phyloP scores from a whole-genome alignment of 108 stramenopile species.

The Nitzschia putrida region DNA sequence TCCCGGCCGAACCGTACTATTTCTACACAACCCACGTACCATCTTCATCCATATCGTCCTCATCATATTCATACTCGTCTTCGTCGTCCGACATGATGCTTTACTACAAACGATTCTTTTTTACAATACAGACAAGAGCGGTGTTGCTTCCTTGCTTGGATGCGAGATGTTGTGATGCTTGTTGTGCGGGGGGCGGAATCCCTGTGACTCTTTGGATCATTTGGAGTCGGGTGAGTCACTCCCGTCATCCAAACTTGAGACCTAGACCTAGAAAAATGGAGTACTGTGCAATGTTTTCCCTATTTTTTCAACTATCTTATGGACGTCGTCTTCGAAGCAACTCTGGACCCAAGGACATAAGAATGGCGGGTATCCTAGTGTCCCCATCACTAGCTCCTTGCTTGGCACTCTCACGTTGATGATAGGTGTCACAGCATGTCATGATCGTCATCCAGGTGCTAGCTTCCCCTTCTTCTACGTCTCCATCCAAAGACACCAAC shows the following conservation, averaged over 20 bases:
- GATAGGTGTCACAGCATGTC: constrained; percentile 87
- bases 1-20: background rate
- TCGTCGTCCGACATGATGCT: constrained; percentile 59
- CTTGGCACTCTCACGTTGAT: constrained; percentile 70
- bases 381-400: constrained; percentile 62
- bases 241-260: too few species aligned
- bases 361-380: constrained; percentile 61
- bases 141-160: too few species aligned
- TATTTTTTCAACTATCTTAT: constrained; percentile 13
- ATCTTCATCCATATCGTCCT: constrained; percentile 74
- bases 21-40: background rate
- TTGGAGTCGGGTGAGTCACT: too few species aligned
- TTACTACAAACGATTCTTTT: background rate
- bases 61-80: constrained; percentile 60
- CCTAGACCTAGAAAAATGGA: too few species aligned
- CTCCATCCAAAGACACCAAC: constrained; percentile 71
- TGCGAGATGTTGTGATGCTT: too few species aligned
- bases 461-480: constrained; percentile 81
- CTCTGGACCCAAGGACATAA: constrained; percentile 83
- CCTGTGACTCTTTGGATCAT: too few species aligned
- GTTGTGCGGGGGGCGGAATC: too few species aligned
- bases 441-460: constrained; percentile 86
- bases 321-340: constrained; percentile 65
- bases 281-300: too few species aligned
- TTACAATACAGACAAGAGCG: too few species aligned